Conservation (phyloP, 2,329 filamentous ascomycete genomes). For the Diaporthe sp. region DNA sequence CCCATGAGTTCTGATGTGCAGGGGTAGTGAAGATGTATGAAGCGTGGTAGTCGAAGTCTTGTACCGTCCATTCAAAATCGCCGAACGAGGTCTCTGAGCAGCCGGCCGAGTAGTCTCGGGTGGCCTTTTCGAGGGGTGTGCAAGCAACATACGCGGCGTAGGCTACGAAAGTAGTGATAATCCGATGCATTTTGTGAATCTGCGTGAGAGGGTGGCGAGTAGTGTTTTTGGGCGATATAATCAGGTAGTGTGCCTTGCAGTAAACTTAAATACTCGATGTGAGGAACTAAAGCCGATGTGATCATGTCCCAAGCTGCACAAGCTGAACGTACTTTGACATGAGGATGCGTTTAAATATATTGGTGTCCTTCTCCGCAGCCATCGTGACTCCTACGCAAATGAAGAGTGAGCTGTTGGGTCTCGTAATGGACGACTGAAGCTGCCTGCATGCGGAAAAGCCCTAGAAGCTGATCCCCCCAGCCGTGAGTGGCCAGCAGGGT, state of each 20-base stretch:
- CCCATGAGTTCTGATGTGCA: conserved; percentile 64
- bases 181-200: conserved; percentile 10
- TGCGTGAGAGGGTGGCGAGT: too few species aligned
- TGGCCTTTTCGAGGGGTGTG: conserved; percentile 43
- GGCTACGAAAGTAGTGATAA: background rate
- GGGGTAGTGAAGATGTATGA: conserved; percentile 64
- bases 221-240: background rate
- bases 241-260: background rate
- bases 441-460: conserved; percentile 5
- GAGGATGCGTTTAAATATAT: conserved; percentile 5
- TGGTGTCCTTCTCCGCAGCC: background rate
- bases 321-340: background rate
- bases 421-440: background rate
- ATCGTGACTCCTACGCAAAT: conserved; percentile 10
- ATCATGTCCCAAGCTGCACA: background rate
- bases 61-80: conserved; percentile 57
- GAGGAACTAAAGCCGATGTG: background rate
- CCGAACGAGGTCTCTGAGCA: conserved; percentile 52
- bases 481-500: conserved; percentile 1
- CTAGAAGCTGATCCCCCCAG: background rate
- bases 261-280: background rate
- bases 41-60: conserved; percentile 63
- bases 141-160: conserved; percentile 6
- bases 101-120: conserved; percentile 45
- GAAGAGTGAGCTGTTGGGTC: background rate